Base-by-base conservation (phyloP, 2,329 filamentous ascomycete species). In the Nannizziopsis arthrosporioides region DNA sequence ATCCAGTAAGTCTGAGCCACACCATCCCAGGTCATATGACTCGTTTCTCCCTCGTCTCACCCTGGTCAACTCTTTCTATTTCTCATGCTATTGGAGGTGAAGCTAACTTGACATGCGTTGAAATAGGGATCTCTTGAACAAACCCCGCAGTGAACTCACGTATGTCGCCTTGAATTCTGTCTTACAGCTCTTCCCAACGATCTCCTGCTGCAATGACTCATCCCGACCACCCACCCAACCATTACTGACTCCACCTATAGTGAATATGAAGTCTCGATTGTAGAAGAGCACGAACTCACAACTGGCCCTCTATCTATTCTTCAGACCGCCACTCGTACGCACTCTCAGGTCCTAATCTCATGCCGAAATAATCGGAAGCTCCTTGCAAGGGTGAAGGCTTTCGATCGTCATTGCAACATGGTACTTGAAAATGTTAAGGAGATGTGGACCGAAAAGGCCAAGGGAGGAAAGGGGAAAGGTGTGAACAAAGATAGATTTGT, bases 321-420 rank as follows among this genome's bases (percentile, higher is more conserved):
- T 52, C 90, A 96, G 72, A 95, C 92, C 51, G 92, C 92, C 55
- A 92, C 95, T 50, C 85, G 89, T 65, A 85, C 84, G 56, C 90
- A 95, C 73, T 85, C 84, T 38, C 92, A 96, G 71, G 90, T 98
- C 54, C 80, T 98, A 56, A 95, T 98, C 64, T 94, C 87, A 47
- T 90, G 90, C 72, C 88, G 92, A 57, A 95, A 94, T 78, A 96
- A 96, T 75, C 85, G 90, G 70, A 98, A 98, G 75, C 77, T 98
- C 42, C 82, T 98, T 48, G 92, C 90, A 44, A 84, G 92, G 55
- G 90, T 98, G 63, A 98, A 98, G 75, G 92, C 92, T 5, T 98
- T 98, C 66, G 92, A 98, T 70, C 78, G 92, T 52, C 92, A 98
- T 71, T 96, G 89, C 78, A 98, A 98, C 72, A 96, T 98, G 92